These are phyloP conservation scores for Aspergillus fructus DNA, from an alignment of 2,329 filamentous ascomycete genomes.

Conservation along the genomic window DNA sequence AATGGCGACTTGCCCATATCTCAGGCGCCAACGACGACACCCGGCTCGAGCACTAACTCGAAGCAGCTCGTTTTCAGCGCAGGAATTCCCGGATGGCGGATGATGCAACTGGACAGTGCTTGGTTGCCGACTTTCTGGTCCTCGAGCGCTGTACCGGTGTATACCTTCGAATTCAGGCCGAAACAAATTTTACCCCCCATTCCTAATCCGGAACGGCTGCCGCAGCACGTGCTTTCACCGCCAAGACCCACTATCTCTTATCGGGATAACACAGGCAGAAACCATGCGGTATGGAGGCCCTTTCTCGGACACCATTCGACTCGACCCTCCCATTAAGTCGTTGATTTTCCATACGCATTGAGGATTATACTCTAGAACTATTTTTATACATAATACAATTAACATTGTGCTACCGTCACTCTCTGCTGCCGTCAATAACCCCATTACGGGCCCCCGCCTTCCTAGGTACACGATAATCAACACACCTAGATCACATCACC, in stretches of 20 bases:
- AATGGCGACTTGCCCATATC: slow-evolving; percentile 6
- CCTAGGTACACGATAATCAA: neutral
- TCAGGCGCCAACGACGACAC: neutral
- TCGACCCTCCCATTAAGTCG: neutral
- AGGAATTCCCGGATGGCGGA: too few species aligned
- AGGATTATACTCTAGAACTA: neutral
- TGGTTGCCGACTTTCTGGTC: too few species aligned
- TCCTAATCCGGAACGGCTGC: neutral
- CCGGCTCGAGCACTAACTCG: too few species aligned
- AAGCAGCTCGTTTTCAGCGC: too few species aligned
- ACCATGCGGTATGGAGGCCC: neutral
- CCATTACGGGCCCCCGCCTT: too few species aligned
- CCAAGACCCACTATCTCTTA: slow-evolving; percentile 9
- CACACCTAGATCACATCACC: neutral
- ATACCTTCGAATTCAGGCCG: slow-evolving; percentile 8
- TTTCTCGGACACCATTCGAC: neutral
- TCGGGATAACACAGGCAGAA: slow-evolving; percentile 1
- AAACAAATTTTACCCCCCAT: neutral
- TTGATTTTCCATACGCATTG: neutral
- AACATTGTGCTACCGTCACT: neutral
- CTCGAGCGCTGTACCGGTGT: neutral
- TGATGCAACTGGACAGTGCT: too few species aligned
- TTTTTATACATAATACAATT: neutral
- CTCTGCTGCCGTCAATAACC: neutral
- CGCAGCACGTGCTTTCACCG: slow-evolving; percentile 8